A percentile compares a stretch with the other conserved stretches of the same genome.
phyloP scores from a whole-genome alignment of 75 land plant species.

The Pinus taeda region DNA sequence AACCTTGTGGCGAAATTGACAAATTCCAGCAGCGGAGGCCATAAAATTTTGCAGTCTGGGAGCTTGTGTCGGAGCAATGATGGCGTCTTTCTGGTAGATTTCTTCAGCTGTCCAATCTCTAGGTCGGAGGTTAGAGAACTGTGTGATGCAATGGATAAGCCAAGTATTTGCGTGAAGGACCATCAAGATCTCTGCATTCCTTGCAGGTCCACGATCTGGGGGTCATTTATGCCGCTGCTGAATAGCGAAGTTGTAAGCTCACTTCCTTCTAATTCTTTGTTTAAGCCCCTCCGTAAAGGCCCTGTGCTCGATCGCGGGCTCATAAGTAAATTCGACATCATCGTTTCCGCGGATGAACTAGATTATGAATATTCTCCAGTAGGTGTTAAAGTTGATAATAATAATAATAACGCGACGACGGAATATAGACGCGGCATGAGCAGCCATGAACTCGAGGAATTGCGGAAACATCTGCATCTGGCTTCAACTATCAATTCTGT shows the following conservation, averaged over 20 bases:
- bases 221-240: neutral
- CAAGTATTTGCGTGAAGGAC: neutral
- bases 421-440: neutral
- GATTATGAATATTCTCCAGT: neutral
- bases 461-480: conserved; percentile 9
- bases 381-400: neutral
- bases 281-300: neutral
- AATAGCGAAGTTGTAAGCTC: neutral
- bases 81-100: conserved; percentile 13
- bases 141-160: conserved; percentile 18
- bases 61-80: conserved; percentile 15
- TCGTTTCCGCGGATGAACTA: conserved; percentile 6
- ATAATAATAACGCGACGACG: conserved; percentile 3
- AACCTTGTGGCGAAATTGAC: conserved; percentile 5
- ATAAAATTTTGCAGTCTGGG: conserved; percentile 12
- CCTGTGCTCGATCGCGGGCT: conserved; percentile 1
- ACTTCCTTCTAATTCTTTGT: neutral
- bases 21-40: neutral
- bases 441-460: neutral
- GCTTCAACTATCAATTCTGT: conserved; percentile 17
- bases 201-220: conserved; percentile 21
- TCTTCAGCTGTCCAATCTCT: neutral
- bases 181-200: neutral
- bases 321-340: conserved; percentile 13
- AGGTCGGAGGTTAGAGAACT: neutral